phyloP scores from a whole-genome alignment of 75 land plant species.

The Ceratopteris richardii region DNA sequence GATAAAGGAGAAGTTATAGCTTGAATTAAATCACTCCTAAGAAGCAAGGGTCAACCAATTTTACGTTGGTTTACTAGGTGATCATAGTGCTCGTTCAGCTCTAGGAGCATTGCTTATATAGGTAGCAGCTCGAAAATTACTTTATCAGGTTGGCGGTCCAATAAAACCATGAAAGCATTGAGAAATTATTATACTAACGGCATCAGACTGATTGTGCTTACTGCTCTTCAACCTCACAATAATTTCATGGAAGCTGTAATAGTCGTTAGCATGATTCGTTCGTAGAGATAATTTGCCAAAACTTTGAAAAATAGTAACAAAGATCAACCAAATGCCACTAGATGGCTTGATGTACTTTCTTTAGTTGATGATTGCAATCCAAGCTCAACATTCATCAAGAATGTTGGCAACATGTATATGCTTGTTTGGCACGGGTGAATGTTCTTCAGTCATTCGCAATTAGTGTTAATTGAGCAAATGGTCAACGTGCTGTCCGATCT shows the following conservation, averaged over 20 bases:
- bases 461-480: constrained; percentile 30
- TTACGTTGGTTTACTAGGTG: constrained; percentile 70
- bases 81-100: constrained; percentile 69
- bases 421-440: constrained; percentile 56
- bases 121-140: constrained; percentile 81
- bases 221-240: constrained; percentile 33
- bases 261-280: constrained; percentile 39
- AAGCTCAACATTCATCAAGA: constrained; percentile 39
- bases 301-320: constrained; percentile 1
- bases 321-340: background rate
- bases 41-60: constrained; percentile 33
- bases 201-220: constrained; percentile 36
- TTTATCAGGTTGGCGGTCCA: constrained; percentile 77
- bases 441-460: constrained; percentile 74
- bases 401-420: constrained; percentile 48
- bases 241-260: constrained; percentile 44
- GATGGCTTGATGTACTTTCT: background rate
- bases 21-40: background rate
- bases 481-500: constrained; percentile 59
- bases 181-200: constrained; percentile 43
- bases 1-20: constrained; percentile 39
- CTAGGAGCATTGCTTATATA: constrained; percentile 76
- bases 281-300: constrained; percentile 55
- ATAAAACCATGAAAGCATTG: constrained; percentile 59
- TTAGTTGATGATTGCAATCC: constrained; percentile 15